A percentile compares a stretch with the other conserved stretches of the same genome.
Conservation (phyloP, 257 asterid genomes). For the Misopates orontium region DNA sequence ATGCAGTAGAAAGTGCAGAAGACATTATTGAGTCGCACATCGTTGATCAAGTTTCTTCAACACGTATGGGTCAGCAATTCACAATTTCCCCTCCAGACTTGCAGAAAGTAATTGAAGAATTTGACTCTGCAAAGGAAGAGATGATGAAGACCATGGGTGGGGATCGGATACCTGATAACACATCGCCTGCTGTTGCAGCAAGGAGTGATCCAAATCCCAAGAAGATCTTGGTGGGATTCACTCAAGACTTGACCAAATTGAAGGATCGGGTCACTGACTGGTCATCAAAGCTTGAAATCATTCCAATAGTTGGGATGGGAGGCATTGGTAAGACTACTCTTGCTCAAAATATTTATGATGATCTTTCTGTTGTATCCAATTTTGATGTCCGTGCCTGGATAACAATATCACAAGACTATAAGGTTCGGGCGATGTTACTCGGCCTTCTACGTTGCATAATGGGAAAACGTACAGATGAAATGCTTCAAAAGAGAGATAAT, state of each 20-base stretch:
- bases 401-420: conserved; percentile 15
- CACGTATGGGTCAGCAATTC: background rate
- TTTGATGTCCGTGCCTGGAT: no score
- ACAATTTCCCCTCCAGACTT: background rate
- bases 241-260: no score
- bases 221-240: no score
- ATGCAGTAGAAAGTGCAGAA: background rate
- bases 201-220: no score
- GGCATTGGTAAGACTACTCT: no score
- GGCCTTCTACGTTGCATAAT: conserved; percentile 8
- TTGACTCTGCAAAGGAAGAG: background rate
- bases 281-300: no score
- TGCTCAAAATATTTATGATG: no score
- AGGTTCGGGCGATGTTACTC: background rate
- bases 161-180: background rate
- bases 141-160: background rate
- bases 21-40: background rate
- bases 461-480: background rate
- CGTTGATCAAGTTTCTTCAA: background rate
- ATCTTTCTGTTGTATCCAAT: no score
- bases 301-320: no score
- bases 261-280: no score
- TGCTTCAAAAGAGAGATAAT: background rate
- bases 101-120: background rate
- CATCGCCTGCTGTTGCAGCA: no score